phyloP scores from a whole-genome alignment of 129 eudicot species.

The Arctium lappa region DNA sequence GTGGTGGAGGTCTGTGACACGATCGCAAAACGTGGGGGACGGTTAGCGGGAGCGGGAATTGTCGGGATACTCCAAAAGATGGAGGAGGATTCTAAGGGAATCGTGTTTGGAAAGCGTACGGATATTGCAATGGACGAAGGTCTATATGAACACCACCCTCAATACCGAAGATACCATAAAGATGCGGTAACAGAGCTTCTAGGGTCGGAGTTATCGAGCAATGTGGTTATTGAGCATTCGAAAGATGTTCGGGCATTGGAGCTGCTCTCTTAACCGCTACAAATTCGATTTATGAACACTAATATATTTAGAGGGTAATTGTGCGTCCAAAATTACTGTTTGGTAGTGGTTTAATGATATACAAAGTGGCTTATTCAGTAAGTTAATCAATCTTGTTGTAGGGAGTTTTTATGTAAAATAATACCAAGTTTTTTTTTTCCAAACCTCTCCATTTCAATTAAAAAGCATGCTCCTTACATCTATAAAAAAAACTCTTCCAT shows the following conservation, averaged over 20 bases:
- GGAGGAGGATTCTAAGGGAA: conserved; percentile 73
- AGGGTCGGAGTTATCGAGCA: conserved; percentile 51
- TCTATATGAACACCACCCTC: conserved; percentile 70
- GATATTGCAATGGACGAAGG: conserved; percentile 99
- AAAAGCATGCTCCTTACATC: too few species aligned
- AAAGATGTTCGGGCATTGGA: conserved; percentile 93
- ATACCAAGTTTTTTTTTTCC: too few species aligned
- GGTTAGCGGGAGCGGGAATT: conserved; percentile 86
- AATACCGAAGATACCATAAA: conserved; percentile 65
- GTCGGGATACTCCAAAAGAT: conserved; percentile 82
- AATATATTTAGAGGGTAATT: conserved; percentile 19
- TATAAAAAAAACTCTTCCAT: too few species aligned
- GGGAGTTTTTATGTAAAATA: too few species aligned
- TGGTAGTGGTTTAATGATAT: background rate
- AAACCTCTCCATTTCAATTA: too few species aligned
- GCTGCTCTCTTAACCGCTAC: conserved; percentile 91
- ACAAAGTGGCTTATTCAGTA: too few species aligned
- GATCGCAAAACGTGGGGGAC: conserved; percentile 76
- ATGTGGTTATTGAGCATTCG: conserved; percentile 67
- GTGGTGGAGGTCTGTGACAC: conserved; percentile 69
- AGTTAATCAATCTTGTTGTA: too few species aligned
- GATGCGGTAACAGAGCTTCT: conserved; percentile 66
- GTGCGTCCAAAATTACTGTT: background rate
- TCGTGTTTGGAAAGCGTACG: conserved; percentile 56
- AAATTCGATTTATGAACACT: conserved; percentile 56